A percentile compares a stretch with the other conserved stretches of the same genome.
phyloP scores from a whole-genome alignment of 2,329 filamentous ascomycete genomes.

The Colletotrichum destructivum region DNA sequence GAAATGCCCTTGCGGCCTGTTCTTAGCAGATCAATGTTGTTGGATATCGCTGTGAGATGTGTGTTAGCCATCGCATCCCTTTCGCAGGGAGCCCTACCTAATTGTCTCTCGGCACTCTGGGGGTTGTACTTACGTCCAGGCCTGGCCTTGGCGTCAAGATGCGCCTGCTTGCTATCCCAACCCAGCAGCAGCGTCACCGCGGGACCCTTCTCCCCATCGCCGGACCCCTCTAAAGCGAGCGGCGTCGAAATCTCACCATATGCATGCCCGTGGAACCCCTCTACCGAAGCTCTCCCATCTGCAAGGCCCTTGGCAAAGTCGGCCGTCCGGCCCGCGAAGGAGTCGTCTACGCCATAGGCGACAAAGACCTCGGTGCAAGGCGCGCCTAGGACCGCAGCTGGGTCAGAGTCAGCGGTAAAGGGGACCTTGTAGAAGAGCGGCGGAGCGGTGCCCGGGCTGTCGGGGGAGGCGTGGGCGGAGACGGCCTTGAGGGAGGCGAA shows the following conservation, averaged over 20 bases:
- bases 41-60: constrained; percentile 50
- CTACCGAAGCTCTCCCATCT: constrained; percentile 44
- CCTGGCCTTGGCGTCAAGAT: constrained; percentile 49
- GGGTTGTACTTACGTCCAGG: constrained; percentile 44
- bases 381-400: constrained; percentile 50
- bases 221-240: constrained; percentile 44
- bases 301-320: constrained; percentile 52
- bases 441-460: constrained; percentile 32
- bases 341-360: constrained; percentile 51
- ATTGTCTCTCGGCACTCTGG: not conserved
- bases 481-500: constrained; percentile 54
- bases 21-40: constrained; percentile 53
- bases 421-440: constrained; percentile 46
- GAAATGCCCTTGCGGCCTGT: constrained; percentile 49
- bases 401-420: constrained; percentile 30
- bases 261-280: constrained; percentile 52
- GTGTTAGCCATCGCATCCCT: not conserved
- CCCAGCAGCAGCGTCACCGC: constrained; percentile 54
- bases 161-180: constrained; percentile 58
- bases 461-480: constrained; percentile 36
- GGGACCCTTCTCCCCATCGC: constrained; percentile 48
- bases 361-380: constrained; percentile 58
- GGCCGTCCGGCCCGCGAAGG: constrained; percentile 38
- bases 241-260: constrained; percentile 52
- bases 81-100: not conserved